These are phyloP conservation scores for Linanthus parryae DNA, from an alignment of 148 eudicot species.

Conservation along the genomic window DNA sequence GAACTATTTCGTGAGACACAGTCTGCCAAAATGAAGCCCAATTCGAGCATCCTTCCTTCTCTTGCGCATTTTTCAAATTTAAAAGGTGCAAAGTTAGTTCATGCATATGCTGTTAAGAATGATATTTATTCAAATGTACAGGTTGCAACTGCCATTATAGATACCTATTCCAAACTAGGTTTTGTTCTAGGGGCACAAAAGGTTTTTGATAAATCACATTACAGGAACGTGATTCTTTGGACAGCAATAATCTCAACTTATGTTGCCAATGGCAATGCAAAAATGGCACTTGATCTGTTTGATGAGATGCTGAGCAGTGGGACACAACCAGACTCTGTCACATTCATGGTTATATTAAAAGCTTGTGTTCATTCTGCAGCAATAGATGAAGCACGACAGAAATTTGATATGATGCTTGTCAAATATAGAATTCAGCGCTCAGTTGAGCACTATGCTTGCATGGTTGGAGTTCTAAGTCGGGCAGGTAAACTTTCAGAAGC, in stretches of 20 bases:
- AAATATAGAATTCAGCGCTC: conserved; percentile 42
- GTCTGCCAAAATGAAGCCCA: conserved; percentile 32
- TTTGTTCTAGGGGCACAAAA: conserved; percentile 32
- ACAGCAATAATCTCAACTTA: conserved; percentile 67
- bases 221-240: conserved; percentile 58
- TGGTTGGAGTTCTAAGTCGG: conserved; percentile 46
- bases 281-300: conserved; percentile 31
- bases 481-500: conserved; percentile 50
- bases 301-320: conserved; percentile 37
- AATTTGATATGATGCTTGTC: conserved; percentile 31
- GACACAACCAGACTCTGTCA: conserved; percentile 49
- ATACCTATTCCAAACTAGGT: conserved; percentile 58
- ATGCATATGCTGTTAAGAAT: conserved; percentile 54
- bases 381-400: conserved; percentile 40
- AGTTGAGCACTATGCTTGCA: conserved; percentile 66
- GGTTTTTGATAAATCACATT: conserved; percentile 38
- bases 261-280: conserved; percentile 47
- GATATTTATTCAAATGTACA: conserved; percentile 34
- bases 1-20: conserved; percentile 46
- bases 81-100: conserved; percentile 47
- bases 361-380: conserved; percentile 59
- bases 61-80: conserved; percentile 32
- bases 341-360: conserved; percentile 50
- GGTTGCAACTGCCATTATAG: conserved; percentile 46
- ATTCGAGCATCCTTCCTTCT: conserved; percentile 54